phyloP scores from a whole-genome alignment of 768 basidiomycete species.

The Phylloporus sp. region DNA sequence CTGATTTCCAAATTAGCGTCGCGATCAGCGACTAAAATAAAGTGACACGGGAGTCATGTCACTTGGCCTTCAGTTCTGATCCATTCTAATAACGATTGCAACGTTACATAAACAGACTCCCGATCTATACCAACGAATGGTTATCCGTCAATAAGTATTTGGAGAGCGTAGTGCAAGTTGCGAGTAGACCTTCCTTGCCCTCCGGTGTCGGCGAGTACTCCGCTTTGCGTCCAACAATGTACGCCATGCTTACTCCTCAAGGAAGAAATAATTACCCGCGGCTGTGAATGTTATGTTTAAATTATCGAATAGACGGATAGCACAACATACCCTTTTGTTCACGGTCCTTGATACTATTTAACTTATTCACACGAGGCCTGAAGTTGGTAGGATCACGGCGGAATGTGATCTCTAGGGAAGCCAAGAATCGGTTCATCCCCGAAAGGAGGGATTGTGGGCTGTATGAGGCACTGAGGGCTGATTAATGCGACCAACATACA shows the following conservation, averaged over 20 bases:
- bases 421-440: conserved; percentile 98
- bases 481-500: background rate
- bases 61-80: conserved; percentile 1
- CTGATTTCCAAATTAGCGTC: background rate
- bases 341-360: conserved; percentile 79
- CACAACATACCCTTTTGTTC: conserved; percentile 72
- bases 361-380: conserved; percentile 84
- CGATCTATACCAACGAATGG: conserved; percentile 6
- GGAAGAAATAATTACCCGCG: conserved; percentile 89
- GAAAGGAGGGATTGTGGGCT: conserved; percentile 92
- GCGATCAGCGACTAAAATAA: background rate
- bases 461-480: conserved; percentile 4
- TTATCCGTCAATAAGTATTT: conserved; percentile 10
- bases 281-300: conserved; percentile 37
- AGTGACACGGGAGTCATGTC: background rate
- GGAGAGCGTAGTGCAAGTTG: conserved; percentile 1
- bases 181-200: conserved; percentile 14
- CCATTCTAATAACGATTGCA: conserved; percentile 10
- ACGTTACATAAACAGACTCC: conserved; percentile 6
- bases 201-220: background rate
- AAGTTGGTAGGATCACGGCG: conserved; percentile 95
- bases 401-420: conserved; percentile 96
- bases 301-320: conserved; percentile 1
- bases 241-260: conserved; percentile 57
- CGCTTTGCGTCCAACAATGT: background rate